Conservation (phyloP, 208 protist species). For the Acanthamoeba royreba region DNA sequence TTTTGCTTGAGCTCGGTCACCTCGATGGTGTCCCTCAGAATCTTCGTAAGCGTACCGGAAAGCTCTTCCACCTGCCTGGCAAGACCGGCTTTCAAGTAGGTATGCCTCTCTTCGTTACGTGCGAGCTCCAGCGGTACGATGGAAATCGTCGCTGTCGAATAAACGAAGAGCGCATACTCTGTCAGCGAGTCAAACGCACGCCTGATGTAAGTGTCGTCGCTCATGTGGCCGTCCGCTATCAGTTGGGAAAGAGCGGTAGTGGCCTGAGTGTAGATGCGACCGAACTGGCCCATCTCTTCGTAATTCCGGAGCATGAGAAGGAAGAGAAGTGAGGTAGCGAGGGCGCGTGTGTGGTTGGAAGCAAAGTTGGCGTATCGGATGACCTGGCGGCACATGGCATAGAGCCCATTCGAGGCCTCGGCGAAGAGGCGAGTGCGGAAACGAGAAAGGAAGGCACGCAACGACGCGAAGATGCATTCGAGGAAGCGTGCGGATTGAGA, state of each 20-base stretch:
- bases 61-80: slow-evolving; percentile 38
- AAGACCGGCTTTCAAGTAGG: slow-evolving; percentile 9
- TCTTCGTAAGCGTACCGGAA: slow-evolving; percentile 48
- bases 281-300: slow-evolving; percentile 40
- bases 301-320: slow-evolving; percentile 37
- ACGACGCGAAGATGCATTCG: background rate
- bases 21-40: slow-evolving; percentile 56
- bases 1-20: slow-evolving; percentile 51
- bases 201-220: slow-evolving; percentile 24
- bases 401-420: background rate
- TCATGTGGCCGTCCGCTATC: slow-evolving; percentile 22
- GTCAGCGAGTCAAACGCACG: background rate
- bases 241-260: slow-evolving; percentile 43
- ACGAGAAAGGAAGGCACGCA: background rate
- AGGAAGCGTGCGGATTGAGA: background rate
- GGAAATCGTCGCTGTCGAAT: background rate
- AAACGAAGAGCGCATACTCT: slow-evolving; percentile 32
- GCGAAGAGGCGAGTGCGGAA: slow-evolving; percentile 2
- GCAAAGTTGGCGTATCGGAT: slow-evolving; percentile 8
- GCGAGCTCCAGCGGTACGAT: background rate
- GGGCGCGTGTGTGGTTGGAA: background rate
- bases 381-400: slow-evolving; percentile 3
- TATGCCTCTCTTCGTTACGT: background rate
- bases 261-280: slow-evolving; percentile 27
- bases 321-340: slow-evolving; percentile 28